These are phyloP conservation scores for Lepidopterella palustris DNA, from an alignment of 495 filamentous ascomycete genomes.

Conservation along the genomic window DNA sequence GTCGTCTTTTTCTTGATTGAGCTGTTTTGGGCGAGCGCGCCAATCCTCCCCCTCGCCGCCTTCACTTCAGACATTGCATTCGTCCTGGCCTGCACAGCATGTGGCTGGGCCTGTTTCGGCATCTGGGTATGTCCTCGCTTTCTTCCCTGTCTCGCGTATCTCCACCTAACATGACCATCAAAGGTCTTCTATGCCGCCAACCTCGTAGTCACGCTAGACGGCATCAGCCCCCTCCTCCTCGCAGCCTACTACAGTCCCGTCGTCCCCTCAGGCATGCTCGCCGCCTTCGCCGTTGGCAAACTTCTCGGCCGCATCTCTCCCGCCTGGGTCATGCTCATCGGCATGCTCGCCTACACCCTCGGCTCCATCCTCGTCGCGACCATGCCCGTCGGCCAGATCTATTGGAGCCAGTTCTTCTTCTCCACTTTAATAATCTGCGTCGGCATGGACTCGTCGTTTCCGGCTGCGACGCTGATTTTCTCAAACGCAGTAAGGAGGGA, in stretches of 20 bases:
- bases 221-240: constrained; percentile 34
- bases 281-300: constrained; percentile 39
- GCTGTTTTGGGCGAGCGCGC: constrained; percentile 31
- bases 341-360: constrained; percentile 39
- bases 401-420: constrained; percentile 57
- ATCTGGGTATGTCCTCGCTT: no score
- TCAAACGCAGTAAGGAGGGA: constrained; percentile 49
- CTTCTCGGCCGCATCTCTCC: constrained; percentile 37
- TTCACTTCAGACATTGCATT: constrained; percentile 38
- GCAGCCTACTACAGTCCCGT: constrained; percentile 38
- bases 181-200: constrained; percentile 43
- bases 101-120: constrained; percentile 40
- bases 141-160: no score
- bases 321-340: constrained; percentile 44
- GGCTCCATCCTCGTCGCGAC: constrained; percentile 41
- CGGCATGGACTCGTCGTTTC: constrained; percentile 58
- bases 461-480: constrained; percentile 50
- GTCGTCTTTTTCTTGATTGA: constrained; percentile 40
- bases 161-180: no score
- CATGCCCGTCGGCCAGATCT: constrained; percentile 42
- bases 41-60: constrained; percentile 40
- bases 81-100: constrained; percentile 41
- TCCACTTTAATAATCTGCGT: constrained; percentile 48
- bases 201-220: constrained; percentile 35
- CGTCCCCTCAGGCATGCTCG: constrained; percentile 36